Evolutionary conservation across 805 yeast genomes (phyloP), one percentile per base, ranked within the genome.

Genomic region (Metschnikowia picachoensis): DNA sequence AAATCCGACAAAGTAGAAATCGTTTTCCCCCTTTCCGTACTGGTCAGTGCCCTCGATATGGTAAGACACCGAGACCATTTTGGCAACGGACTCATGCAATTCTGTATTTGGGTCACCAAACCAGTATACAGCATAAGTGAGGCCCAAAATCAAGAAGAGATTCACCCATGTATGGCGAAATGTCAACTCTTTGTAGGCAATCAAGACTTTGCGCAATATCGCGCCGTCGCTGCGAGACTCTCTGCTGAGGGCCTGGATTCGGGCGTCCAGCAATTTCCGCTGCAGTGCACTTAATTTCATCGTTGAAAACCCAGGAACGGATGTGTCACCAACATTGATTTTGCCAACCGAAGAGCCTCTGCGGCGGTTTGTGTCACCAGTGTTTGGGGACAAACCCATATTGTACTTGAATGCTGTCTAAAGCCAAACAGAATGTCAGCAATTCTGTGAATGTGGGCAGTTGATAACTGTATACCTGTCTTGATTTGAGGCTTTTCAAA

Each of bases 21-120:
- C 99, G 58, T 82, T 80, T 38, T 62, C 70, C 46, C 99, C 99
- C 67, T 94, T 94, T 27, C 87, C 97, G 63, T 91, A 94, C 44
- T 78, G 80, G 43, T 81, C 78, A 1, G 87, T 74, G 27, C 78
- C 82, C 17, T 73, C 79, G 36, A 82, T 73, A 39, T 73, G 72
- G 60, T 89, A 86, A 0, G 94, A 82, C 12, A 86, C 73, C 5
- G 78, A 64, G 34, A 89, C 73, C 65, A 87, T 82, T 64, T 72
- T 73, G 57, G 78, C 81, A 47, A 89, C 66, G 16, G 55, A 41
- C 3, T 80, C 77, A 62, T 87, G 88, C 16, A 80, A 60, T 33
- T 70, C 68, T 0, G 87, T 73, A 46, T 72, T 73, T 55, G 85
- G 79, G 16, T 80, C 80, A 2, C 87, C 79, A 17, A 78, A 57